phyloP scores from a whole-genome alignment of 2,329 filamentous ascomycete species.

The Hymenoscyphus occultus region DNA sequence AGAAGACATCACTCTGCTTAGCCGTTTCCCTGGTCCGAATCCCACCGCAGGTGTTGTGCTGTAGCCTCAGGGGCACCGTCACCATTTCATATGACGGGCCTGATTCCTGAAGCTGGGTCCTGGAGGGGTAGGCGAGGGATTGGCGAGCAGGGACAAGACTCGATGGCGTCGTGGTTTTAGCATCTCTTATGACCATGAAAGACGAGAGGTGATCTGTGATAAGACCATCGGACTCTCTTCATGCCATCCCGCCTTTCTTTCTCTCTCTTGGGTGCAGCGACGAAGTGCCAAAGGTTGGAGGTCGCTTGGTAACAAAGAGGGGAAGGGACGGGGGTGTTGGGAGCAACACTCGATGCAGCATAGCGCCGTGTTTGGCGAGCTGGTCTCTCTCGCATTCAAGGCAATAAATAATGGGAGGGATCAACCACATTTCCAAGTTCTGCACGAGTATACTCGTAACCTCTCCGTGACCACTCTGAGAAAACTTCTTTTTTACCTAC shows the following conservation, averaged over 20 bases:
- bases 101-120: not conserved
- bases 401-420: not conserved
- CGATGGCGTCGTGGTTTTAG: constrained; percentile 14
- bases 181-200: not conserved
- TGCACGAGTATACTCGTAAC: not conserved
- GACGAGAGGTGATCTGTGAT: not conserved
- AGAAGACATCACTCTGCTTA: constrained; percentile 18
- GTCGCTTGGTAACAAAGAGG: constrained; percentile 12
- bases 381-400: not conserved
- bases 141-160: constrained; percentile 6
- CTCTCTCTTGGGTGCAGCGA: not conserved
- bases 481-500: constrained; percentile 4
- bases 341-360: constrained; percentile 4
- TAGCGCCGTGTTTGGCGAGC: not conserved
- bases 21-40: constrained; percentile 12
- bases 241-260: not conserved
- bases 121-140: constrained; percentile 5
- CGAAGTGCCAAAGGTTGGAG: not conserved
- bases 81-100: not conserved
- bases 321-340: constrained; percentile 2
- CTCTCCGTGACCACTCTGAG: not conserved
- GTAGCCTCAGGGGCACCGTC: constrained; percentile 2
- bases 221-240: not conserved
- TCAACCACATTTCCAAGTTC: not conserved
- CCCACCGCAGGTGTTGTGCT: not conserved